Base-by-base conservation (phyloP, 1,284 basidiomycete species). In the Rhizoctonia solani region DNA sequence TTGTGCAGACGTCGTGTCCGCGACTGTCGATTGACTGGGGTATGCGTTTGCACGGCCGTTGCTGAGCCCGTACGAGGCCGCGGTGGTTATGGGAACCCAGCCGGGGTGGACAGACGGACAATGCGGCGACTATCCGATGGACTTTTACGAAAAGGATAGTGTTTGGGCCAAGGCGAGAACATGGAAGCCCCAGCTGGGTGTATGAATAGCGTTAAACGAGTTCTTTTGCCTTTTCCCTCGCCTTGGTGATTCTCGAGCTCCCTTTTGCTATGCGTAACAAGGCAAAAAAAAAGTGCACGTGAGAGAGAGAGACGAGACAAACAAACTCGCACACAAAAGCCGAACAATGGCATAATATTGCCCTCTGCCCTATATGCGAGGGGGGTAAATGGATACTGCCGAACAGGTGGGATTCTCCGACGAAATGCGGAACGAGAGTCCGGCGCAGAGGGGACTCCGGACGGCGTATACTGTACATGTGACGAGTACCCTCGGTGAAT, bases 11-110 rank as follows among this genome's bases (percentile, higher is more conserved):
- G 1, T 93, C 93, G 0, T 98, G 96, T 78, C 96, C 96, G 1
- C 85, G 96, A 14, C 79, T 99, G 55, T 95, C 93, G 5, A 99
- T 99, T 69, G 97, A 99, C 76, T 99, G 97, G 97, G 95, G 1
- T 95, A 95, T 74, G 96, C 96, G 0, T 99, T 99, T 78, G 82
- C 89, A 56, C 83, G 85, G 30, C 97, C 97, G 0, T 80, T 99
- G 50, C 79, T 99, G 29, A 96, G 88, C 72, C 95, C 96, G 0
- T 99, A 98, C 76, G 97, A 99, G 78, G 90, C 93, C 0, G 88
- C 89, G 8, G 92, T 98, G 2, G 93, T 90, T 3, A 81, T 97
- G 0, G 92, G 93, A 1, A 82, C 84, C 71, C 80, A 85, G 16
- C 77, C 79, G 19, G 87, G 86, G 30, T 92, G 90, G 90, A 83